These are phyloP conservation scores for Cercospora canescens DNA, from an alignment of 2,329 filamentous ascomycete species.

Conservation along the genomic window DNA sequence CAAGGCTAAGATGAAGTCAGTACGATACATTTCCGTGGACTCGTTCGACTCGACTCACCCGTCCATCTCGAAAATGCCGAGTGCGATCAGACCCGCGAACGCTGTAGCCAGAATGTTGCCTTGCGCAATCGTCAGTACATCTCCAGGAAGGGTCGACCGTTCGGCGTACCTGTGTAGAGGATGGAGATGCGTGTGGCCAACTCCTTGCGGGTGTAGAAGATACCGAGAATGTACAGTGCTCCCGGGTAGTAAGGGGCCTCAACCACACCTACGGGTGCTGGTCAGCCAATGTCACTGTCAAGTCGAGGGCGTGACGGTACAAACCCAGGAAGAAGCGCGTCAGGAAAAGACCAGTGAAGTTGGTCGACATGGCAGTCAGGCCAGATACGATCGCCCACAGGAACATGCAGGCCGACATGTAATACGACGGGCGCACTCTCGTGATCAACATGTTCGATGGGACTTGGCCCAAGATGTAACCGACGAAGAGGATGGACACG, in stretches of 20 bases:
- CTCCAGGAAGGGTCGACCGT: not conserved
- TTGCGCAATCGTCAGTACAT: not conserved
- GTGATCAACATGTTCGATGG: constrained; percentile 44
- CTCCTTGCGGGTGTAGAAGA: constrained; percentile 74
- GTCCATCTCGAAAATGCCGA: constrained; percentile 65
- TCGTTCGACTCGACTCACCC: constrained; percentile 30
- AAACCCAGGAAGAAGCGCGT: constrained; percentile 23
- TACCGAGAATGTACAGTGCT: constrained; percentile 62
- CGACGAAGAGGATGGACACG: constrained; percentile 46
- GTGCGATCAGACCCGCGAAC: constrained; percentile 61
- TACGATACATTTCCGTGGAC: not conserved
- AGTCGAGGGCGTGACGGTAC: not conserved
- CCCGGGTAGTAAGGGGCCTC: constrained; percentile 29
- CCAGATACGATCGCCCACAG: constrained; percentile 39
- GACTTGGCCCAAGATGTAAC: constrained; percentile 38
- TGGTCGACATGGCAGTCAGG: constrained; percentile 25
- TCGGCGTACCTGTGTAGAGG: constrained; percentile 51
- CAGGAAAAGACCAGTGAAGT: constrained; percentile 29
- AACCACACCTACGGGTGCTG: constrained; percentile 3
- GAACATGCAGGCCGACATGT: constrained; percentile 39
- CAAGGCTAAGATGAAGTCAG: constrained; percentile 23
- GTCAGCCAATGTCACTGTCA: not conserved
- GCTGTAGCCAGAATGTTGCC: constrained; percentile 56
- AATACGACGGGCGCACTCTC: constrained; percentile 43
- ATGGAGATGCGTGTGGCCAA: constrained; percentile 71